Conservation (phyloP, 2,329 filamentous ascomycete species). For the Bipolaris oryzae region DNA sequence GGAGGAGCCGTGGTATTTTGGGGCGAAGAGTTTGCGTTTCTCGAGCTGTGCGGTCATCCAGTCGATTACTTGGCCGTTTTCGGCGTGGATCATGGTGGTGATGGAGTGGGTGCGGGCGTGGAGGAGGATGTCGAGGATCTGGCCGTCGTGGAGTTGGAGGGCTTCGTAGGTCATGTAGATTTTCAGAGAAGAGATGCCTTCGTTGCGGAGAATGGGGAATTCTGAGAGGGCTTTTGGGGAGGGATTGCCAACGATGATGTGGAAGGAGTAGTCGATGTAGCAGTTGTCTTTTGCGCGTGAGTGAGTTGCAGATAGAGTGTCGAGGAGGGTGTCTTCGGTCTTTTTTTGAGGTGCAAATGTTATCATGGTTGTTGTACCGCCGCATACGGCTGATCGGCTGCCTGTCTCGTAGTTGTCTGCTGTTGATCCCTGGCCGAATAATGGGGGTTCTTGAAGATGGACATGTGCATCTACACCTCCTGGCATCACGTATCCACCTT, state of each 20-base stretch:
- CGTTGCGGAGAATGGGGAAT: conserved; percentile 43
- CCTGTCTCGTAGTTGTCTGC: conserved; percentile 51
- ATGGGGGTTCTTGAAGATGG: conserved; percentile 53
- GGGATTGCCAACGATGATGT: conserved; percentile 49
- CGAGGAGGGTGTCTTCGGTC: conserved; percentile 52
- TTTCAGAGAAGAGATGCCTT: conserved; percentile 50
- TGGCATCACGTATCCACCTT: conserved; percentile 55
- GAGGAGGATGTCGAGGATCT: conserved; percentile 48
- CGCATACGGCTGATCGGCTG: conserved; percentile 55
- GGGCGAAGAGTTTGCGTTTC: conserved; percentile 54
- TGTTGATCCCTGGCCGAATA: conserved; percentile 52
- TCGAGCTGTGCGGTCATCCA: conserved; percentile 62
- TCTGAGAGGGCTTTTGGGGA: conserved; percentile 43
- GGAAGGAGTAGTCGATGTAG: conserved; percentile 57
- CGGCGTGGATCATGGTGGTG: conserved; percentile 62
- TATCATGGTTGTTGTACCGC: conserved; percentile 58
- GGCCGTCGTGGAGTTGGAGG: conserved; percentile 47
- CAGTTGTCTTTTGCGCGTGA: conserved; percentile 52
- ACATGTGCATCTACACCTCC: conserved; percentile 57
- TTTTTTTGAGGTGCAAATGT: conserved; percentile 57
- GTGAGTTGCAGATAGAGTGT: conserved; percentile 53
- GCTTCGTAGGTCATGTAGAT: conserved; percentile 54
- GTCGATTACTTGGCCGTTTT: conserved; percentile 61
- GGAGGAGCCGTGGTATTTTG: conserved; percentile 59
- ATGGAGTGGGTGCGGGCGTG: conserved; percentile 54